Conservation (phyloP, 495 filamentous ascomycete genomes). For the Penicillium crystallinum region DNA sequence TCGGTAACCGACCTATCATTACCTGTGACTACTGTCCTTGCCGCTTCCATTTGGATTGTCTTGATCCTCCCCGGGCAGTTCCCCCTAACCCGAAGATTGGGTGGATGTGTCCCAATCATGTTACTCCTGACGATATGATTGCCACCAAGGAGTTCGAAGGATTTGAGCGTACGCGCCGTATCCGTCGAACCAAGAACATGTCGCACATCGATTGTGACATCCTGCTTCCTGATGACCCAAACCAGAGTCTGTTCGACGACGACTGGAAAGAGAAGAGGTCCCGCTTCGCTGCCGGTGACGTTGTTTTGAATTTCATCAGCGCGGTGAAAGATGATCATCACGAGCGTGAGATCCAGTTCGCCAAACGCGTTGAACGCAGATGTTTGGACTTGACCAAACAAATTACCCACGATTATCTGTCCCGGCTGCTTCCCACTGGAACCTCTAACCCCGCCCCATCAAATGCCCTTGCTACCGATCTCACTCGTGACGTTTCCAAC, state of each 20-base stretch:
- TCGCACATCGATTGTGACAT: conserved; percentile 11
- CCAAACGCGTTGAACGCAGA: conserved; percentile 1
- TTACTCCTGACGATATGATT: conserved; percentile 53
- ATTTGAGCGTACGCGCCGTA: conserved; percentile 37
- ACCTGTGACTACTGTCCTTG: conserved; percentile 76
- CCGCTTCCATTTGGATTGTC: conserved; percentile 87
- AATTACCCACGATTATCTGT: conserved; percentile 4
- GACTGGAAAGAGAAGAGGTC: conserved; percentile 16
- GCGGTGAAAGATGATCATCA: conserved; percentile 11
- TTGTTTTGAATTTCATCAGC: conserved; percentile 18
- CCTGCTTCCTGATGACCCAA: conserved; percentile 7
- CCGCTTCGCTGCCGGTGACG: conserved; percentile 14
- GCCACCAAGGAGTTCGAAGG: conserved; percentile 45
- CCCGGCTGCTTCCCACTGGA: not conserved
- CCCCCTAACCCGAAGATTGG: conserved; percentile 61
- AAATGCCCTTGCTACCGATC: not conserved
- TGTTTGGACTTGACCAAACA: conserved; percentile 7
- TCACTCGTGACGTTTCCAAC: not conserved
- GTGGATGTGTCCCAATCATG: conserved; percentile 88
- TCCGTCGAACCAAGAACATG: conserved; percentile 48
- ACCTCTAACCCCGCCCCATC: not conserved
- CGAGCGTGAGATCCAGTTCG: not conserved
- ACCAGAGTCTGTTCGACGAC: conserved; percentile 16
- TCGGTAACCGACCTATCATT: conserved; percentile 59
- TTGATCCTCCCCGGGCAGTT: conserved; percentile 74